These are phyloP conservation scores for Podila verticillata DNA, from an alignment of 192 early-diverging fungal species.

Conservation along the genomic window DNA sequence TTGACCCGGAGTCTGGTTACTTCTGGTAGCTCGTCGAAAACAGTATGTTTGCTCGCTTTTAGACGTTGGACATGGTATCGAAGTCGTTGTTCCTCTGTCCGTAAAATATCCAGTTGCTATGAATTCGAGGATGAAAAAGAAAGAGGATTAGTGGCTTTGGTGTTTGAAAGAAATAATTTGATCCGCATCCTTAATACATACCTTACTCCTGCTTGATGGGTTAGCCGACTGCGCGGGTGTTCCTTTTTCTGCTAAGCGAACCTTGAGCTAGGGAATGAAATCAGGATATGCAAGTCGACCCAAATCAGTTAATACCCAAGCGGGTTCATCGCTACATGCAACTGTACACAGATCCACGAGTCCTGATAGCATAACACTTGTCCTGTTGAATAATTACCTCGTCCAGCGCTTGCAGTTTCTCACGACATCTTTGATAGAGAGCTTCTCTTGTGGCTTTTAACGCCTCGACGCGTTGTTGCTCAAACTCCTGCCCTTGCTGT, in stretches of 20 bases:
- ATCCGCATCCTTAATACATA: neutral
- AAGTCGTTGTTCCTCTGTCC: conserved; percentile 26
- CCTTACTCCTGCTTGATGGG: neutral
- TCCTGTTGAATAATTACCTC: conserved; percentile 9
- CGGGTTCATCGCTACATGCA: neutral
- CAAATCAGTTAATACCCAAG: neutral
- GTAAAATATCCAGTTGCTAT: conserved; percentile 32
- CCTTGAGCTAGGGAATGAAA: neutral
- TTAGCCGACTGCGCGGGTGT: neutral
- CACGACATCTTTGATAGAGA: conserved; percentile 21
- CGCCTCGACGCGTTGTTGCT: conserved; percentile 14
- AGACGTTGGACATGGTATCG: conserved; percentile 11
- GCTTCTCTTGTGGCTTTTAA: conserved; percentile 21
- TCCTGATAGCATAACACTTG: neutral
- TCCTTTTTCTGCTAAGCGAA: neutral
- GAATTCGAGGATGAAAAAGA: neutral
- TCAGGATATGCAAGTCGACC: no score
- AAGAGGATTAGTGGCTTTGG: neutral
- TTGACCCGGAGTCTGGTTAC: conserved; percentile 16
- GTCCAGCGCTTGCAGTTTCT: conserved; percentile 18
- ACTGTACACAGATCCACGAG: neutral
- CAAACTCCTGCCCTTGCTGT: neutral
- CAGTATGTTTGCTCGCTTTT: conserved; percentile 1
- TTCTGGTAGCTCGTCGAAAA: conserved; percentile 20
- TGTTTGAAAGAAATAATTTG: neutral